Evolutionary conservation across 805 yeast genomes (phyloP).

Genomic region (Cyberlindnera maclurae): DNA sequence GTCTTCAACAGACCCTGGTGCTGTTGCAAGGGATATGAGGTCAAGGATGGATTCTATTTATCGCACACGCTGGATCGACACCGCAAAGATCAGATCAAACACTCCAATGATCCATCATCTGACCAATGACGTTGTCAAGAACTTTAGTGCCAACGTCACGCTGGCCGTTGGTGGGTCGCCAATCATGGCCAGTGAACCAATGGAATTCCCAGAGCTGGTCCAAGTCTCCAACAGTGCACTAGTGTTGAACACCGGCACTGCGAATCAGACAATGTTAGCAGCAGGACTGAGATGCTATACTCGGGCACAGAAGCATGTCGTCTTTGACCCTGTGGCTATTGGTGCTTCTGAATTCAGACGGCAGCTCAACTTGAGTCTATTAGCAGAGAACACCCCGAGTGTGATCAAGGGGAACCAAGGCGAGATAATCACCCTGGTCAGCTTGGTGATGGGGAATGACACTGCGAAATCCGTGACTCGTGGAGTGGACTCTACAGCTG

Average conservation of each 20-base stretch:
- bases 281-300: slow-evolving; percentile 57
- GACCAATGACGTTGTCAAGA: slow-evolving; percentile 80
- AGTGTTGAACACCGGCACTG: slow-evolving; percentile 74
- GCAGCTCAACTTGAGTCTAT: slow-evolving; percentile 37
- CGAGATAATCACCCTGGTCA: slow-evolving; percentile 57
- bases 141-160: slow-evolving; percentile 81
- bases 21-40: slow-evolving; percentile 37
- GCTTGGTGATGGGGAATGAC: slow-evolving; percentile 48
- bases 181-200: slow-evolving; percentile 70
- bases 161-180: slow-evolving; percentile 84
- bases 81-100: slow-evolving; percentile 12
- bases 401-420: slow-evolving; percentile 83
- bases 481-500: slow-evolving; percentile 33
- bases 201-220: slow-evolving; percentile 65
- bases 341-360: slow-evolving; percentile 68
- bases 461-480: slow-evolving; percentile 29
- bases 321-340: slow-evolving; percentile 87
- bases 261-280: slow-evolving; percentile 34
- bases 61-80: slow-evolving; percentile 3
- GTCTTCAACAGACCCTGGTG: slow-evolving; percentile 49
- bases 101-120: slow-evolving; percentile 79
- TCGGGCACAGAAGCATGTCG: slow-evolving; percentile 46
- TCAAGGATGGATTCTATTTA: slow-evolving; percentile 24
- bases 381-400: slow-evolving; percentile 39
- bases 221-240: slow-evolving; percentile 45